A percentile compares a stretch with the other conserved stretches of the same genome.
Evolutionary conservation across 257 asterid species (phyloP).

Genomic region (Penstemon davidsonii): DNA sequence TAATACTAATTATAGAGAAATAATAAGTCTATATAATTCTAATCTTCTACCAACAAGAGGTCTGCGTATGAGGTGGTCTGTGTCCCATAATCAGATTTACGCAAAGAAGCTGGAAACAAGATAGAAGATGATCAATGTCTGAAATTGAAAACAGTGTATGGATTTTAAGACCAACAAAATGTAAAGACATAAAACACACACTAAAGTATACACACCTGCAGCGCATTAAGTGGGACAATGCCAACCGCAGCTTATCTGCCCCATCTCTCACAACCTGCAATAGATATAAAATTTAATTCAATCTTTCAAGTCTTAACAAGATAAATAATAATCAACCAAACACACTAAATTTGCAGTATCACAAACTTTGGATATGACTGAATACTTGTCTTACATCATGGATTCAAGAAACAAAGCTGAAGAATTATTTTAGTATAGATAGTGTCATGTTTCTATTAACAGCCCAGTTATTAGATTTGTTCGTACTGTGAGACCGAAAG

Average conservation of each 20-base stretch:
- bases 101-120: constrained; percentile 78
- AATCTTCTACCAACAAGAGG: constrained; percentile 96
- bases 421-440: neutral
- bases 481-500: neutral
- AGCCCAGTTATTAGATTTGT: neutral
- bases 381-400: neutral
- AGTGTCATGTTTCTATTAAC: neutral
- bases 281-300: constrained; percentile 7
- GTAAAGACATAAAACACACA: no score
- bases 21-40: constrained; percentile 17
- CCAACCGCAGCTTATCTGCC: constrained; percentile 97
- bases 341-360: no score
- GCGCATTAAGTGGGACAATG: constrained; percentile 90
- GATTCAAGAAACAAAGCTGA: neutral
- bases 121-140: constrained; percentile 13
- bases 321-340: no score
- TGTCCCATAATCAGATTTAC: constrained; percentile 99
- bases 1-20: no score
- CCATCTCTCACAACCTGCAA: constrained; percentile 94
- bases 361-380: neutral
- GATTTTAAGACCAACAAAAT: neutral
- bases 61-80: constrained; percentile 85
- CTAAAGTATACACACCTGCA: constrained; percentile 60
- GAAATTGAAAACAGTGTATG: neutral
- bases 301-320: constrained; percentile 4